Conservation (phyloP, 768 basidiomycete species). For the Mycena latifolia region DNA sequence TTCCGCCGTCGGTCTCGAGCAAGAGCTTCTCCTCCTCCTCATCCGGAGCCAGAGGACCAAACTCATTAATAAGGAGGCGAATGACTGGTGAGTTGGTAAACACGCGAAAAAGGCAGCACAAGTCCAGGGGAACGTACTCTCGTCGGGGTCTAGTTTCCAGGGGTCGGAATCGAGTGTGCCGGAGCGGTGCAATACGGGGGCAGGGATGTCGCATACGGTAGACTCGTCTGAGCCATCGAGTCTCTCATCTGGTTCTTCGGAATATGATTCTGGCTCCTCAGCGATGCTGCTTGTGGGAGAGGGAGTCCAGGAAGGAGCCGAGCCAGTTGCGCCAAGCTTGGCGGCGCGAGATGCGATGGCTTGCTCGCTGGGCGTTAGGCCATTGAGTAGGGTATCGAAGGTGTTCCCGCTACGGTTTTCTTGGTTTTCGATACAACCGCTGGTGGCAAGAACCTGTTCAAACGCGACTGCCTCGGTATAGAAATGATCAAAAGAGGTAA, state of each 20-base stretch:
- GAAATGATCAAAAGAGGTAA: constrained; percentile 13
- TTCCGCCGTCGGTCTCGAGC: constrained; percentile 62
- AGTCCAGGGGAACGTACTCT: constrained; percentile 35
- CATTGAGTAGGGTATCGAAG: constrained; percentile 55
- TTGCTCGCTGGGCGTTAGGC: constrained; percentile 51
- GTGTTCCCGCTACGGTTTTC: constrained; percentile 39
- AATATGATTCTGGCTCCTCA: constrained; percentile 42
- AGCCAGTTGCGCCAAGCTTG: constrained; percentile 50
- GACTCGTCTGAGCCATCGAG: constrained; percentile 21
- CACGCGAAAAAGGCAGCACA: no score
- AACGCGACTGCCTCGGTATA: constrained; percentile 17
- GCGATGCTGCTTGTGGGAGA: constrained; percentile 36
- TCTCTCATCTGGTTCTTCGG: constrained; percentile 25
- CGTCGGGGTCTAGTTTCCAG: constrained; percentile 55
- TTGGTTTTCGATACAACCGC: constrained; percentile 18
- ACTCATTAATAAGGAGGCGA: constrained; percentile 65
- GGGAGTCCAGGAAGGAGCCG: constrained; percentile 44
- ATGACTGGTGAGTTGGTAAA: constrained; percentile 46
- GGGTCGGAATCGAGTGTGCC: constrained; percentile 41
- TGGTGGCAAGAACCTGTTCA: constrained; percentile 20
- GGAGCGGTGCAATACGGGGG: constrained; percentile 41
- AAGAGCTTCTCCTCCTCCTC: constrained; percentile 64
- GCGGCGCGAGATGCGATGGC: constrained; percentile 50
- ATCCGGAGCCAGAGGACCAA: constrained; percentile 61
- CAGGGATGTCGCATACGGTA: constrained; percentile 4